phyloP scores from a whole-genome alignment of 441 rosid genomes.

The Gossypium armourianum region DNA sequence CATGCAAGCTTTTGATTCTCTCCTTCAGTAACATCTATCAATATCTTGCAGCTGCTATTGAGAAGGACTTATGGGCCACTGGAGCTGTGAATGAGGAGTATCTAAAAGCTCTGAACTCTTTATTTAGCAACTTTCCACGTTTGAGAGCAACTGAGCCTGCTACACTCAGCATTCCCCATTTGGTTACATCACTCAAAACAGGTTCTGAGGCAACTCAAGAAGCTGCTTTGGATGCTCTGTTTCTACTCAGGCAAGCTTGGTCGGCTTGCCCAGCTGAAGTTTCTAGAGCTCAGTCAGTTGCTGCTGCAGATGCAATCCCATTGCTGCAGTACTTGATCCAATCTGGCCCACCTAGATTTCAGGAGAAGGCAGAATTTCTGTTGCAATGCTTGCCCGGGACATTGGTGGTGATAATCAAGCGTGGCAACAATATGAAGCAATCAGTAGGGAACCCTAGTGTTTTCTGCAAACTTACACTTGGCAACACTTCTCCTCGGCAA shows the following conservation, averaged over 20 bases:
- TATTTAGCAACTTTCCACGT: constrained; percentile 93
- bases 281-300: constrained; percentile 88
- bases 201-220: constrained; percentile 96
- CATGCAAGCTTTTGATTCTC: constrained; percentile 4
- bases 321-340: constrained; percentile 90
- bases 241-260: constrained; percentile 99
- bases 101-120: constrained; percentile 75
- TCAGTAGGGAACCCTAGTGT: constrained; percentile 95
- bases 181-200: constrained; percentile 86
- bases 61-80: constrained; percentile 93
- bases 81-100: constrained; percentile 94
- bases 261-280: constrained; percentile 97
- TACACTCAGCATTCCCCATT: constrained; percentile 90
- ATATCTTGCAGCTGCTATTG: constrained; percentile 83
- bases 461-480: constrained; percentile 83
- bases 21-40: constrained; percentile 13
- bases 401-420: constrained; percentile 75
- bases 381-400: constrained; percentile 98
- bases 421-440: constrained; percentile 97
- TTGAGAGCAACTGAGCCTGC: constrained; percentile 97
- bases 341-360: constrained; percentile 98
- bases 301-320: constrained; percentile 97
- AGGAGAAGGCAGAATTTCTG: constrained; percentile 92
- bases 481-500: constrained; percentile 79
- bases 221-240: constrained; percentile 91